Evolutionary conservation across 352 stramenopile species (phyloP).

Genomic region (Stramenopiles sp.): DNA sequence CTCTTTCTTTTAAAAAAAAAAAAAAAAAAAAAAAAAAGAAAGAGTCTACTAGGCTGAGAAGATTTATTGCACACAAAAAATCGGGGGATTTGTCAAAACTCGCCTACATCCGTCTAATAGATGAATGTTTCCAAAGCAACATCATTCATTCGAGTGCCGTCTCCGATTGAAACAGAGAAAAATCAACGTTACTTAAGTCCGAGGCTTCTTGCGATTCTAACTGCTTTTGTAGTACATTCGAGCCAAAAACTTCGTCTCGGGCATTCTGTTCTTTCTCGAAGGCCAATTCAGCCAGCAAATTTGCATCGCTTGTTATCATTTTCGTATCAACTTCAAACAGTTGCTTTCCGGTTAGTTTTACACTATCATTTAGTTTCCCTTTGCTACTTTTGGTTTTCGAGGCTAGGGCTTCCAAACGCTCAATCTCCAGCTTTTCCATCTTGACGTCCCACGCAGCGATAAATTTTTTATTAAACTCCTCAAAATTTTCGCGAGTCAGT

Average conservation of each 20-base stretch:
- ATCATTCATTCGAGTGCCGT: too few relatives aligned
- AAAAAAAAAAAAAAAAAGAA: too few relatives aligned
- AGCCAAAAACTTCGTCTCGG: neutral
- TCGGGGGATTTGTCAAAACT: too few relatives aligned
- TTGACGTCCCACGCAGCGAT: neutral
- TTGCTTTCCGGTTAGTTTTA: neutral
- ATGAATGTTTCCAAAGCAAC: too few relatives aligned
- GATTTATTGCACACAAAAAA: too few relatives aligned
- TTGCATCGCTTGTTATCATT: neutral
- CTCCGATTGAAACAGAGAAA: too few relatives aligned
- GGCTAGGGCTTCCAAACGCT: neutral
- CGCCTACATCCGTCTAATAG: too few relatives aligned
- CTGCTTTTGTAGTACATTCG: neutral
- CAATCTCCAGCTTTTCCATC: neutral
- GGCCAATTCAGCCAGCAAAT: neutral
- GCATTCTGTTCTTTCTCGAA: neutral
- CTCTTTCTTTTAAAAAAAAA: too few relatives aligned
- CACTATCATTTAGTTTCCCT: neutral
- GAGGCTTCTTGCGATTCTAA: too few relatives aligned
- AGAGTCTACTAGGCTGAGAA: too few relatives aligned
- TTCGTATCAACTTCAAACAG: neutral
- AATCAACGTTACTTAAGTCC: too few relatives aligned
- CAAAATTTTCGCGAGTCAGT: neutral
- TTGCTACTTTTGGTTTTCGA: neutral
- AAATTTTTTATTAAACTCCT: neutral